Percentiles rank a stretch among this genome's conserved stretches.
These are phyloP conservation scores for Verticillium zaregamsianum DNA, from an alignment of 2,329 filamentous ascomycete genomes.

Conservation along the genomic window DNA sequence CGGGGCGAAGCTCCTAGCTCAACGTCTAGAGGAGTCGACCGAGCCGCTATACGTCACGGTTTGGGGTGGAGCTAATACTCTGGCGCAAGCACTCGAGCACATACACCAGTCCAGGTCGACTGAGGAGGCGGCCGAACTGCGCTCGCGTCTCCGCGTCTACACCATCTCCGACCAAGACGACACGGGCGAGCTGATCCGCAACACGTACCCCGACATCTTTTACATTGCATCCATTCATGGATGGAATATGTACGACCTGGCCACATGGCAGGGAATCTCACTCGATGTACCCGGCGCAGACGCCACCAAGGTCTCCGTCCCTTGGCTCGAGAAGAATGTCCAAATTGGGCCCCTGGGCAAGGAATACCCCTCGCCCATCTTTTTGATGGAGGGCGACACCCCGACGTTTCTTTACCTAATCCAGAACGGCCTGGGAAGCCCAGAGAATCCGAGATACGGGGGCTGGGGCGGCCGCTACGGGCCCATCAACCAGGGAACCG, in stretches of 20 bases:
- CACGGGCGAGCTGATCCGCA: constrained; percentile 50
- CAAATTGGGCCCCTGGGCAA: constrained; percentile 40
- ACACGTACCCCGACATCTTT: constrained; percentile 46
- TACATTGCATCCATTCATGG: constrained; percentile 52
- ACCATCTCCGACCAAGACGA: constrained; percentile 58
- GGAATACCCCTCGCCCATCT: constrained; percentile 40
- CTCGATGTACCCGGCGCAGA: constrained; percentile 27
- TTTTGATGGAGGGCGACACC: constrained; percentile 48
- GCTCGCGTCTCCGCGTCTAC: constrained; percentile 42
- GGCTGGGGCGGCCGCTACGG: constrained; percentile 46
- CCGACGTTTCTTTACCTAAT: constrained; percentile 44
- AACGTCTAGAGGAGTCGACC: constrained; percentile 19
- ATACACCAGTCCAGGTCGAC: constrained; percentile 25
- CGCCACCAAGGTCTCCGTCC: constrained; percentile 37
- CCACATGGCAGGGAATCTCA: constrained; percentile 53
- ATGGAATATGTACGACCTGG: constrained; percentile 49
- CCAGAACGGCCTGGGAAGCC: constrained; percentile 41
- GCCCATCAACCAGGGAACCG: neutral
- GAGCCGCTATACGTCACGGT: constrained; percentile 44
- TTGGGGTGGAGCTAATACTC: constrained; percentile 49
- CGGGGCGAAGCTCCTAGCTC: constrained; percentile 36
- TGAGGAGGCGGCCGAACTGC: constrained; percentile 27
- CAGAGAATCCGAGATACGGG: constrained; percentile 40
- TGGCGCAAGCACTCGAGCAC: constrained; percentile 42
- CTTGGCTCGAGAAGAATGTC: constrained; percentile 49